Base-by-base conservation (phyloP, 352 stramenopile genomes). In the Phytophthora agathidicida region DNA sequence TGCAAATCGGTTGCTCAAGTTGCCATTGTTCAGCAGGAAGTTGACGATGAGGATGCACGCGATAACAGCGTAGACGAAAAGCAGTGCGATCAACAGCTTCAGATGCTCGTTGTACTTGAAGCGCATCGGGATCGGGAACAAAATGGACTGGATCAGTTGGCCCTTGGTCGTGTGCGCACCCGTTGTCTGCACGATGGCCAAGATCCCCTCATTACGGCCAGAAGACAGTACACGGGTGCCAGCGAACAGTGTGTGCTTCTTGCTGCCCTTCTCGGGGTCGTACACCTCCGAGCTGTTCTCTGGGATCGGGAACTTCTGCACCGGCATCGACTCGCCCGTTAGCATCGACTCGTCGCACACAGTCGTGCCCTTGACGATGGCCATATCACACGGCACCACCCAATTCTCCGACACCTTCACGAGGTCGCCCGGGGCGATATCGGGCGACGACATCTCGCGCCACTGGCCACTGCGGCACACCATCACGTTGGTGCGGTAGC, bases 41-140 rank as follows among this genome's bases (percentile, higher is more conserved):
- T 51, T 49, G 56, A 84, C 57, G 28, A 68, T 56, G 31, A 76
- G 50, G 28, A 46, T 56, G 22, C 84, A 71, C 7, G 71, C 44
- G 17, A 93, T 47, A 20, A 86, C 60, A 28, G 71, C 78, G 52
- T 88, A 77, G 8, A 81, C 36, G 5, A 86, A 42, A 14, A 95
- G 59, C 50, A 88, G 71, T 8, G 44, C 20, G 19, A 93, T 68
- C 17, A 91, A 69, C 49, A 77, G 60, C 38, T 79, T 74, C 16
- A 95, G 68, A 60, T 95, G 80, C 23, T 81, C 66, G 56, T 95
- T 78, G 60, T 91, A 93, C 54, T 95, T 90, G 67, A 95, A 93
- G 24, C 83, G 66, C 59, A 91, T 77, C 14, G 73, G 74, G 17
- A 84, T 41, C n/a, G 83, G 87, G 32, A 79, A 91, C 36, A 93